phyloP scores from a whole-genome alignment of 2,329 filamentous ascomycete genomes.

The Talaromyces sp. region DNA sequence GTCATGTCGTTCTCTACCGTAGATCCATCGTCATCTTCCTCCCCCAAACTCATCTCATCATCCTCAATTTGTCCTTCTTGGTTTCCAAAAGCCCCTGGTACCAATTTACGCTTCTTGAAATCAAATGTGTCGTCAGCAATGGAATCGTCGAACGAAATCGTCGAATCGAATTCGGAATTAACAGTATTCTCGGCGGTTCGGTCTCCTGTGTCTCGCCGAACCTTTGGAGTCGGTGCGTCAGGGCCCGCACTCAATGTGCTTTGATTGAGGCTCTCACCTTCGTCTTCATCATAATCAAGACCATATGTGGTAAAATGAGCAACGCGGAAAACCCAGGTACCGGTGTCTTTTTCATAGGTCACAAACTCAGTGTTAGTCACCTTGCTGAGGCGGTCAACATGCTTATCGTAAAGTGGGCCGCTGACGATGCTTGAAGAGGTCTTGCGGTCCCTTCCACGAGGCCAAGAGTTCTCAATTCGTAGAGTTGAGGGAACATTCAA shows the following conservation, averaged over 20 bases:
- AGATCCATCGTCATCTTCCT: slow-evolving; percentile 60
- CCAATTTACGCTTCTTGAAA: slow-evolving; percentile 52
- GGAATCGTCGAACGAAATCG: slow-evolving; percentile 43
- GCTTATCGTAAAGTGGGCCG: slow-evolving; percentile 71
- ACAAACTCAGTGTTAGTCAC: slow-evolving; percentile 80
- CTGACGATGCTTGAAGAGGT: slow-evolving; percentile 57
- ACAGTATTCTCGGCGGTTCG: slow-evolving; percentile 30
- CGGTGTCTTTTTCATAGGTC: slow-evolving; percentile 73
- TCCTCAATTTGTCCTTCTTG: slow-evolving; percentile 54
- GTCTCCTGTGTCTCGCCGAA: slow-evolving; percentile 29
- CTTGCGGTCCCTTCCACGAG: slow-evolving; percentile 65
- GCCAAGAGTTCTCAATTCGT: slow-evolving; percentile 89
- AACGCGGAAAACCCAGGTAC: slow-evolving; percentile 89
- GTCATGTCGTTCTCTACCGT: slow-evolving; percentile 92
- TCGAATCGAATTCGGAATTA: slow-evolving; percentile 39
- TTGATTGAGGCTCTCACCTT: slow-evolving; percentile 53
- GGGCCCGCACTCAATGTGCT: slow-evolving; percentile 53
- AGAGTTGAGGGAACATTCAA: slow-evolving; percentile 90
- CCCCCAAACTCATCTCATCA: slow-evolving; percentile 34
- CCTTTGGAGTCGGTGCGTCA: slow-evolving; percentile 50
- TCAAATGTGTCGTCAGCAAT: slow-evolving; percentile 56
- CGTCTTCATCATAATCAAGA: slow-evolving; percentile 69
- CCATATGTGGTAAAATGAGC: slow-evolving; percentile 96
- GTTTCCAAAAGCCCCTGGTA: slow-evolving; percentile 80
- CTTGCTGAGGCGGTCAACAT: slow-evolving; percentile 73